phyloP scores from a whole-genome alignment of 495 filamentous ascomycete species.

The Talaromyces trachyspermus region DNA sequence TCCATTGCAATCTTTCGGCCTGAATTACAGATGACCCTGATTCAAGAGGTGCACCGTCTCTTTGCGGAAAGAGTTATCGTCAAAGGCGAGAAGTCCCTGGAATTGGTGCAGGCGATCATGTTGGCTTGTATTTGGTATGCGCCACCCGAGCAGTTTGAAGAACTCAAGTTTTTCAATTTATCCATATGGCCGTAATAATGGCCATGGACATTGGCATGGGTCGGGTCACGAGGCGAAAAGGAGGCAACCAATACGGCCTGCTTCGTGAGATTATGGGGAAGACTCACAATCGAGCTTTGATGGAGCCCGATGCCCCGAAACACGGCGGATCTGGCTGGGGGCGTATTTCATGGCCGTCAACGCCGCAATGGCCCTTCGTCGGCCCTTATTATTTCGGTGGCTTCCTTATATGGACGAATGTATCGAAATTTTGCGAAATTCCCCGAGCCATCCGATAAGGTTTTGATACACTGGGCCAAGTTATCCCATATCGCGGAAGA shows the following conservation, averaged over 20 bases:
- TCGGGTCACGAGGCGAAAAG: constrained; percentile 22
- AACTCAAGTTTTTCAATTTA: constrained; percentile 75
- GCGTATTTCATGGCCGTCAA: constrained; percentile 59
- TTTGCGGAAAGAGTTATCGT: constrained; percentile 62
- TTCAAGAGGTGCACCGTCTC: constrained; percentile 55
- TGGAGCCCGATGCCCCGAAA: constrained; percentile 64
- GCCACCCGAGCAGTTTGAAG: constrained; percentile 65
- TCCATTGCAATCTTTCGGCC: constrained; percentile 43
- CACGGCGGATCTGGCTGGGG: constrained; percentile 59
- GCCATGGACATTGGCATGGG: constrained; percentile 83
- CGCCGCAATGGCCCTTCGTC: constrained; percentile 63
- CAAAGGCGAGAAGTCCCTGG: constrained; percentile 64
- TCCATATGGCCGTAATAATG: constrained; percentile 73
- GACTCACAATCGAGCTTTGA: not conserved
- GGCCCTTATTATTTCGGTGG: constrained; percentile 68
- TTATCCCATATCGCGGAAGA: constrained; percentile 68
- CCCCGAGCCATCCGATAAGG: constrained; percentile 56
- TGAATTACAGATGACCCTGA: constrained; percentile 45
- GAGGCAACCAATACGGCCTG: constrained; percentile 21
- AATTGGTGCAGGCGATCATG: constrained; percentile 68
- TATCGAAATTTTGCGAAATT: constrained; percentile 57
- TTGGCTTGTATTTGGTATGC: constrained; percentile 68
- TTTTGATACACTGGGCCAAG: constrained; percentile 61
- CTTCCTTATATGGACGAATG: constrained; percentile 70
- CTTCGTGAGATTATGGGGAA: constrained; percentile 26